Evolutionary conservation across 768 basidiomycete species (phyloP).

Genomic region (Boletus pseudopeckii): DNA sequence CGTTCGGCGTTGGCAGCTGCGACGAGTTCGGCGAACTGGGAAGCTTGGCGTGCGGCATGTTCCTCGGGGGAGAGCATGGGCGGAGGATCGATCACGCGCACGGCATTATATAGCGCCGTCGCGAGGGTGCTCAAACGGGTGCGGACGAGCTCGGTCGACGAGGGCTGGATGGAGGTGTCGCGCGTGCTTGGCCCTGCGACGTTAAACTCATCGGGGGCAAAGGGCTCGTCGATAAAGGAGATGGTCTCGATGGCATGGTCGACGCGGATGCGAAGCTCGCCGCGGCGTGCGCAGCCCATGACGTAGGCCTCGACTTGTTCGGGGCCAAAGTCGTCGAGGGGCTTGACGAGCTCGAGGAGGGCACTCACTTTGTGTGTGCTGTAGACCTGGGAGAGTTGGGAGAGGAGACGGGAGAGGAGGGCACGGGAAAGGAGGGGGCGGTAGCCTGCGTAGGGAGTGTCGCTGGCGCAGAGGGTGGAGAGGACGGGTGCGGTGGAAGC

Average conservation of each 20-base stretch:
- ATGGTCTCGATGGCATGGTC: constrained; percentile 87
- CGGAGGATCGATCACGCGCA: constrained; percentile 51
- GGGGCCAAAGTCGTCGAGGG: constrained; percentile 59
- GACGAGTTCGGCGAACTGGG: constrained; percentile 58
- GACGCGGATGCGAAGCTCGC: constrained; percentile 81
- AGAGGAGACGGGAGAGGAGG: constrained; percentile 84
- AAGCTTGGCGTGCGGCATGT: constrained; percentile 43
- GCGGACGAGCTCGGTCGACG: constrained; percentile 66
- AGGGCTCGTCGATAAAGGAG: constrained; percentile 78
- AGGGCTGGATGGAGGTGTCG: constrained; percentile 64
- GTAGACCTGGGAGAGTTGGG: constrained; percentile 91
- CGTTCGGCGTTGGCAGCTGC: constrained; percentile 68
- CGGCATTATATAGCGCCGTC: constrained; percentile 62
- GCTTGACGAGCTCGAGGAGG: constrained; percentile 74
- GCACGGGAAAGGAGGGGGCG: constrained; percentile 89
- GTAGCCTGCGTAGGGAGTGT: constrained; percentile 67
- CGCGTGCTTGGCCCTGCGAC: constrained; percentile 19
- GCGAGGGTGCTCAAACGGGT: constrained; percentile 80
- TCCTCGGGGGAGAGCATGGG: constrained; percentile 39
- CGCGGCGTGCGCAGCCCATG: constrained; percentile 86
- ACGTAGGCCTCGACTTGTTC: constrained; percentile 86
- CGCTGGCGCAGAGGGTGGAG: constrained; percentile 44
- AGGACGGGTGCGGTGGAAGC: constrained; percentile 76
- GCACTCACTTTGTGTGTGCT: constrained; percentile 77
- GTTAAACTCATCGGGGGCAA: constrained; percentile 41